Evolutionary conservation across 1,284 basidiomycete species (phyloP).

Genomic region (Leccinum pachyderme): DNA sequence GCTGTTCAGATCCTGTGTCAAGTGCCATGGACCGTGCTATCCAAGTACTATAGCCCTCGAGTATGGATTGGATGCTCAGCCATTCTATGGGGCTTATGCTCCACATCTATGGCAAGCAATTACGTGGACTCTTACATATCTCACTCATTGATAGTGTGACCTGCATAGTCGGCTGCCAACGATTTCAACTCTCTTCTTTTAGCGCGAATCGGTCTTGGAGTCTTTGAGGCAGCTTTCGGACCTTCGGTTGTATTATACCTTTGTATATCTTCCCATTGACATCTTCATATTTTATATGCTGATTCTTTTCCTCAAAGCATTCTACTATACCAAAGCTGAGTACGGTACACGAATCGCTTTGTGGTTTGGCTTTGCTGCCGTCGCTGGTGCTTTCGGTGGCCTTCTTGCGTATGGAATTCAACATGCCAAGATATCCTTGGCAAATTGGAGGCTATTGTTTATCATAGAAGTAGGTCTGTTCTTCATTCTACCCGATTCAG

Average conservation of each 20-base stretch:
- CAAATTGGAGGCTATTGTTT: slow-evolving; percentile 70
- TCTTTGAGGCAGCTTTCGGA: slow-evolving; percentile 66
- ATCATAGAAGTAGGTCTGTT: slow-evolving; percentile 62
- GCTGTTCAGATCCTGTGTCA: slow-evolving; percentile 61
- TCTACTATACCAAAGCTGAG: slow-evolving; percentile 74
- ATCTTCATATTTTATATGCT: background rate
- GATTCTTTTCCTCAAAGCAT: slow-evolving; percentile 40
- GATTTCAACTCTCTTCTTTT: slow-evolving; percentile 57
- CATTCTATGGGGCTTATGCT: slow-evolving; percentile 68
- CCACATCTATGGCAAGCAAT: slow-evolving; percentile 60
- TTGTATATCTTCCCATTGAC: slow-evolving; percentile 42
- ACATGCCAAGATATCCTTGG: slow-evolving; percentile 46
- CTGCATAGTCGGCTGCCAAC: slow-evolving; percentile 53
- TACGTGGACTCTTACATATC: background rate
- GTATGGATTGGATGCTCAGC: slow-evolving; percentile 65
- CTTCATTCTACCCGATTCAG: background rate
- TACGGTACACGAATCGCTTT: slow-evolving; percentile 71
- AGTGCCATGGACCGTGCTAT: slow-evolving; percentile 64
- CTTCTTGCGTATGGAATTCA: slow-evolving; percentile 72
- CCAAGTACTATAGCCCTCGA: slow-evolving; percentile 66
- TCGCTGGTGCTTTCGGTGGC: slow-evolving; percentile 77
- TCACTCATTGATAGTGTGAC: background rate
- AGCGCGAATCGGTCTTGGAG: slow-evolving; percentile 59
- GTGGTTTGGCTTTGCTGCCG: slow-evolving; percentile 79
- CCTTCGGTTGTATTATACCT: slow-evolving; percentile 58